Conservation (phyloP, 2,329 filamentous ascomycete genomes). For the Chaetomiaceae sp. region DNA sequence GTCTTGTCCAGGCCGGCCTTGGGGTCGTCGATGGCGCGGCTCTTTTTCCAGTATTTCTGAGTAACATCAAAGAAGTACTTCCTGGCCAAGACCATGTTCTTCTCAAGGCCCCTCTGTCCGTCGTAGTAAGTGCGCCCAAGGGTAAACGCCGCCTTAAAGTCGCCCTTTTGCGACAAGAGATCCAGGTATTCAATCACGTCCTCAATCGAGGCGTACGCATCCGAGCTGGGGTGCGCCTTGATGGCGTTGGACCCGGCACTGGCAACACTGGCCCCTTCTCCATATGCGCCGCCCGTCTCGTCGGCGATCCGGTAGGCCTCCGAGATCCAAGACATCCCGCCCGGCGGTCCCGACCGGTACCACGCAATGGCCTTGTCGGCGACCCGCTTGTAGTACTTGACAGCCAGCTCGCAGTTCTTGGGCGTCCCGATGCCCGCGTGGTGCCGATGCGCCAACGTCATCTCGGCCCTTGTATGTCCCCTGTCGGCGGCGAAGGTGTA, state of each 20-base stretch:
- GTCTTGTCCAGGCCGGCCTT: conserved; percentile 69
- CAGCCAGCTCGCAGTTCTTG: conserved; percentile 78
- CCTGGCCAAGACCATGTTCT: conserved; percentile 68
- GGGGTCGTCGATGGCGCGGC: conserved; percentile 66
- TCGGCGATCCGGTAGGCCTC: conserved; percentile 86
- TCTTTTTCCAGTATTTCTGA: conserved; percentile 78
- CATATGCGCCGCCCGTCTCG: conserved; percentile 87
- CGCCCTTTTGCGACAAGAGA: conserved; percentile 83
- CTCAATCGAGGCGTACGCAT: conserved; percentile 80
- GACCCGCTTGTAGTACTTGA: conserved; percentile 85
- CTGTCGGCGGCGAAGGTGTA: conserved; percentile 88
- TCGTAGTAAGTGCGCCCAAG: conserved; percentile 86
- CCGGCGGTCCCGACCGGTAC: conserved; percentile 85
- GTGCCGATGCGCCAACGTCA: conserved; percentile 87
- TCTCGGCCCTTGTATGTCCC: conserved; percentile 80
- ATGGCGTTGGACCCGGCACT: conserved; percentile 82
- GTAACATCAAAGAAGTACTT: conserved; percentile 78
- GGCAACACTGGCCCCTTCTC: conserved; percentile 85
- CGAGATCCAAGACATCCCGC: conserved; percentile 70
- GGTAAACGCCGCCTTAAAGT: conserved; percentile 81
- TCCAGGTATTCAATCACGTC: conserved; percentile 94
- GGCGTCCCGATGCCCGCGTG: conserved; percentile 80
- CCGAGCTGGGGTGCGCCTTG: conserved; percentile 67
- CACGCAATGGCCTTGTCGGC: conserved; percentile 89
- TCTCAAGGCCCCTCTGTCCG: conserved; percentile 68